Base-by-base conservation (phyloP, 2,329 filamentous ascomycete species). In the Pseudogymnoascus sp. region DNA sequence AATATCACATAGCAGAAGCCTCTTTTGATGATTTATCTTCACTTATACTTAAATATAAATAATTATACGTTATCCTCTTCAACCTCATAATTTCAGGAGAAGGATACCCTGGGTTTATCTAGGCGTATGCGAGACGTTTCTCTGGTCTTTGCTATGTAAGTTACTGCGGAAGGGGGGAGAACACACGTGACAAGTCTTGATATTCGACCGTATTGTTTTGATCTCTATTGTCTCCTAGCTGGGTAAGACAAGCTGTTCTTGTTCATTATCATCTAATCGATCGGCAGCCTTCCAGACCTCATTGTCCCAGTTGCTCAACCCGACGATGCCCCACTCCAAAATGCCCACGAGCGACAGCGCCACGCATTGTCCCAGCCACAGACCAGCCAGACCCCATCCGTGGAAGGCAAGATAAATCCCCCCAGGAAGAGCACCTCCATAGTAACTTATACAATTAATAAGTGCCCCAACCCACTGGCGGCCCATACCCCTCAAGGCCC, bases 391-490 rank as follows among this genome's bases (percentile, higher is more conserved):
- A 0, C 91, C 91, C 90, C 90, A 94, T 15, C 90, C 90, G 70
- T 94, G 84, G 68, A 94, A 94, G 1, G 91, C 91, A 31, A 96
- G 83, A 75, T 84, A 94, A 61, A 95, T 90, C 0, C 91, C 91
- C n/a, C 87, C 77, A 0, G 91, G 91, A 62, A 95, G 73, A 0
- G 91, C 91, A 63, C 89, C 90, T 66, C 86, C 85, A 72, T 96
- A 96, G 74, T 96, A 96, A 71, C 88, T 91, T 15, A 92, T 74
- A 13, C 92, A 79, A 72, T 96, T 96, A 61, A 95, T 90, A 1
- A 85, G 77, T 1, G 91, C 91, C 12, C 92, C 92, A 59, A 95
- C 82, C 79, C 92, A 91, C 74, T 96, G 91, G 61, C 89, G 78
- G 2, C 91, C 92, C 90, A 93, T 94, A 0, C 91, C 92, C 66